Evolutionary conservation across 2,329 filamentous ascomycete species (phyloP), one percentile per base, ranked within the genome.

Genomic region (Ophiostoma ulmi): DNA sequence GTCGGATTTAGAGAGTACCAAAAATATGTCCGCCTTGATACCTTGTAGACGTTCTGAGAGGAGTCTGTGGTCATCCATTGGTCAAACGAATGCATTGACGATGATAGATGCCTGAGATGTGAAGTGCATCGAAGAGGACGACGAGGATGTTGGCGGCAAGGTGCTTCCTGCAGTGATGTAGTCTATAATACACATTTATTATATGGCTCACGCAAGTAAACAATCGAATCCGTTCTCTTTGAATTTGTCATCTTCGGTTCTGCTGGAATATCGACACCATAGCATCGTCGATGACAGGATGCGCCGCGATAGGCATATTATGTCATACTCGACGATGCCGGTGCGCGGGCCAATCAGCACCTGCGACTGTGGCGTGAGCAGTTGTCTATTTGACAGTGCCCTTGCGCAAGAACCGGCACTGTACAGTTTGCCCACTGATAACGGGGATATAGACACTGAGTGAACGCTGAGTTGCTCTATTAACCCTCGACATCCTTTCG

Each of bases 221-320:
- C 31, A 31, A 31, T 31, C 31, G 4, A 4, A 31, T 31, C 4
- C 31, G 4, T 3, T 31, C 31, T 4, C 2, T 31, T 31, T 31
- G 31, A 31, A 31, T 31, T 31, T 31, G 31, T 4, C 31, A 31
- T 31, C 31, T 31, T 3, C 44, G 17, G 2, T 48, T 48, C n/a
- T 4, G 20, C 44, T 8, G 7, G 44, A 48, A n/a, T 6, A 48
- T 48, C 44, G 17, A 48, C 17, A 44, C 41, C 31, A 1, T 55
- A 13, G 31, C 52, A 58, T 22, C n/a, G 52, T 58, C 52, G n/a
- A 48, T 48, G 44, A 14, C 38, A 39, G 6, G 41, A 48, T 48
- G 44, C 44, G 38, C 44, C 44, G 44, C n/a, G 44, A 48, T 48
- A 48, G 17, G n/a, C n/a, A 55, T 55, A 58, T 58, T 63, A 63